Base-by-base conservation (phyloP, 768 basidiomycete genomes). In the Phaffia tasmanica region DNA sequence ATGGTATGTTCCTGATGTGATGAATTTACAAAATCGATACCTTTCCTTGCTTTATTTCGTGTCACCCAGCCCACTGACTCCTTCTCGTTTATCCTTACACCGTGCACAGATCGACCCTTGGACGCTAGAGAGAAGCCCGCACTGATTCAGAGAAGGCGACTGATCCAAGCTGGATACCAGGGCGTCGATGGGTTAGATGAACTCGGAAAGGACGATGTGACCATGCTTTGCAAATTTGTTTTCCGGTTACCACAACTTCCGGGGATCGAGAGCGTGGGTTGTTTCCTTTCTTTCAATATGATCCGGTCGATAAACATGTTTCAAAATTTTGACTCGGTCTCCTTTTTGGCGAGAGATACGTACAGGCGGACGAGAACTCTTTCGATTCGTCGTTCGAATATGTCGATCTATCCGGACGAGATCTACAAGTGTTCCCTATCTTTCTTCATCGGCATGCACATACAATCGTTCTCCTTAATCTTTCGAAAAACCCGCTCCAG, bases 401-500 rank as follows among this genome's bases (percentile, higher is more conserved):
- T 46, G 82, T 97, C 69, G 90, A 97, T 74, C 83, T 99, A 32
- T 84, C 85, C 0, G 86, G 84, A 1, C 81, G 85, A 60, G 83
- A 87, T 71, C 79, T 98, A 2, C 86, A 87, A 62, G 88, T 91
- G 4, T 87, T 98, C 57, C 95, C 95, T 0, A 85, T 94, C 71
- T 80, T 84, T 66, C 80, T 97, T 16, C 87, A 99, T 75, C 81
- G 83, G 63, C 84, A 89, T 67, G 91, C 92, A 0, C 85, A 87
- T 70, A 82, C 83, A 29, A 92, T 99, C 72, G 79, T 88, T 66
- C 85, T 81, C 50, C 85, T 98, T 67, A 88, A 87, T 68, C 82
- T 98, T 18, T 94, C 91, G 3, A 84, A 88, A 54, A 99, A 98
- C 74, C 91, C 93, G 2, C 89, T 94, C 83, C 82, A 93, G 63